These are phyloP conservation scores for Cornus kousa DNA, from an alignment of 148 eudicot genomes.

Conservation along the genomic window DNA sequence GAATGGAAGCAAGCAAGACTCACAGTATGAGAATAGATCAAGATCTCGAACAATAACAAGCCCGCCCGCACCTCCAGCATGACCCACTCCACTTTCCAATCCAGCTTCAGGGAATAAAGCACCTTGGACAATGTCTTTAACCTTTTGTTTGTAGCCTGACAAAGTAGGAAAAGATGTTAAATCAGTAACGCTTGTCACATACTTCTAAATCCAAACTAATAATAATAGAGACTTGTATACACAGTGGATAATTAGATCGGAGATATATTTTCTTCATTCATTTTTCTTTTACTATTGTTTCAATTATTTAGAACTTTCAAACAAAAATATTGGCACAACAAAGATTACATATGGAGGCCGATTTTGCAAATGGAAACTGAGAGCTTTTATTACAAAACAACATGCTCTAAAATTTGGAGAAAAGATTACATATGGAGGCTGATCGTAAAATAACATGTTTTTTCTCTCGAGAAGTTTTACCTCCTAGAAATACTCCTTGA, in stretches of 20 bases:
- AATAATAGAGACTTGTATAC: neutral
- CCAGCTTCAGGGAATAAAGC: constrained; percentile 96
- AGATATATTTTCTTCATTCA: too few species aligned
- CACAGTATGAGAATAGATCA: constrained; percentile 86
- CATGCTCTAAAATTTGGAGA: neutral
- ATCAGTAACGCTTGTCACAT: neutral
- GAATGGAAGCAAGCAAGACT: constrained; percentile 88
- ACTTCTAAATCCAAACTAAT: neutral
- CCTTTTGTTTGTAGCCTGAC: constrained; percentile 69
- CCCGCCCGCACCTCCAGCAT: constrained; percentile 95
- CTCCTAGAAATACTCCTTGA: neutral
- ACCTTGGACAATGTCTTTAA: constrained; percentile 75
- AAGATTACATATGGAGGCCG: neutral
- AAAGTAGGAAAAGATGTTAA: neutral
- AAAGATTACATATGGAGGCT: neutral
- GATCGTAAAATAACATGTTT: neutral
- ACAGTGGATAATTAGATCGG: too few species aligned
- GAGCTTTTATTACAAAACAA: neutral
- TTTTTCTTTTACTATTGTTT: too few species aligned
- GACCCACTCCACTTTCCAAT: constrained; percentile 52
- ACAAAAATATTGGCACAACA: neutral
- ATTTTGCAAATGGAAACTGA: neutral
- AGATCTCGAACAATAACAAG: constrained; percentile 87
- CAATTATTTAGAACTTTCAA: too few species aligned
- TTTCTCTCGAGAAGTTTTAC: neutral